Evolutionary conservation across 192 early-diverging fungal genomes (phyloP).

Genomic region (Coemansia sp.): DNA sequence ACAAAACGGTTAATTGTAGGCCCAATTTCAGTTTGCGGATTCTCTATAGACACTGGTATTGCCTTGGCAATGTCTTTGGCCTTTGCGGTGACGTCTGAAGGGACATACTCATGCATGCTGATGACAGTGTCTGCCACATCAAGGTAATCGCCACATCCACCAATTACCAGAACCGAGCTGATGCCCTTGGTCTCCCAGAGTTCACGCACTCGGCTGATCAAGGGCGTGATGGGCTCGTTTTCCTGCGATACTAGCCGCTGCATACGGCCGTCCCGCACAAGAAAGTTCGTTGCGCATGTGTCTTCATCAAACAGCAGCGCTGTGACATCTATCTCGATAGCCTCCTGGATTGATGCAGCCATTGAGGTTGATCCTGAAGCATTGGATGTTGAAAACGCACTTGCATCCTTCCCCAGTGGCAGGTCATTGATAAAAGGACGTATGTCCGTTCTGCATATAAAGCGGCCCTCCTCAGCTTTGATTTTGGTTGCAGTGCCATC

Average conservation of each 20-base stretch:
- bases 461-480: slow-evolving; percentile 57
- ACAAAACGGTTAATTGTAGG: slow-evolving; percentile 13
- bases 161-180: slow-evolving; percentile 55
- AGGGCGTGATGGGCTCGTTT: slow-evolving; percentile 60
- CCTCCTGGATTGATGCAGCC: slow-evolving; percentile 60
- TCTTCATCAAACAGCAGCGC: slow-evolving; percentile 59
- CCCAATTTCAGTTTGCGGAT: slow-evolving; percentile 17
- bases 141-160: slow-evolving; percentile 60
- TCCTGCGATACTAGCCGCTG: slow-evolving; percentile 47
- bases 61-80: slow-evolving; percentile 36
- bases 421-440: slow-evolving; percentile 57
- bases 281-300: slow-evolving; percentile 62
- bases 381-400: slow-evolving; percentile 46
- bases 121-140: slow-evolving; percentile 57
- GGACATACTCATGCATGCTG: slow-evolving; percentile 48
- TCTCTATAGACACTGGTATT: slow-evolving; percentile 29
- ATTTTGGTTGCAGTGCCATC: slow-evolving; percentile 41
- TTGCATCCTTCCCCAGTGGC: slow-evolving; percentile 50
- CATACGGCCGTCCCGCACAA: slow-evolving; percentile 60
- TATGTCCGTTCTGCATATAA: slow-evolving; percentile 48
- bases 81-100: slow-evolving; percentile 37
- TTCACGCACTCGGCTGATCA: slow-evolving; percentile 52
- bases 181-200: slow-evolving; percentile 38
- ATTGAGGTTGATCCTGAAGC: slow-evolving; percentile 60
- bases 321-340: slow-evolving; percentile 42